Conservation (phyloP, 495 filamentous ascomycete species). For the Penicillium fimorum region DNA sequence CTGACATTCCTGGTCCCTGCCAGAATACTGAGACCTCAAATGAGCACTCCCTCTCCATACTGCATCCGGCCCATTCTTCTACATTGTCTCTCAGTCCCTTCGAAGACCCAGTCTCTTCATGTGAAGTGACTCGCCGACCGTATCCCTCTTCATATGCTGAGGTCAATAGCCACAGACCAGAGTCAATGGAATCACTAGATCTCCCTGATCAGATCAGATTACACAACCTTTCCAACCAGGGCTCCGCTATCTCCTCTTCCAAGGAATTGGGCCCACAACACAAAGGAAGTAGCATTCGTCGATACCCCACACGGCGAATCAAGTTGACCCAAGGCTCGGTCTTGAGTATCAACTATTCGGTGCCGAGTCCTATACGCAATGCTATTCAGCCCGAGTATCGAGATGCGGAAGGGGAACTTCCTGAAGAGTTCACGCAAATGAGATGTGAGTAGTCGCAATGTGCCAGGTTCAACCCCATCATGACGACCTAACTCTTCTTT, state of each 20-base stretch:
- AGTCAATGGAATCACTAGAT: slow-evolving; percentile 1
- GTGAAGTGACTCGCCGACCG: background rate
- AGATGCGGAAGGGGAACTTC: slow-evolving; percentile 75
- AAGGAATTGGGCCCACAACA: slow-evolving; percentile 1
- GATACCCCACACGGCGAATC: slow-evolving; percentile 91
- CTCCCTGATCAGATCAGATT: slow-evolving; percentile 8
- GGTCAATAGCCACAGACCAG: background rate
- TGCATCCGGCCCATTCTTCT: background rate
- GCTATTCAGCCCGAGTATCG: slow-evolving; percentile 88
- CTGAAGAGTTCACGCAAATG: slow-evolving; percentile 96
- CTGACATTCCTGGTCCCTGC: background rate
- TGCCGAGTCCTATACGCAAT: slow-evolving; percentile 95
- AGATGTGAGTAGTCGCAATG: slow-evolving; percentile 57
- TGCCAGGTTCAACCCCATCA: background rate
- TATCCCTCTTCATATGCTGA: background rate
- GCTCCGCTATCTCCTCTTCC: slow-evolving; percentile 8
- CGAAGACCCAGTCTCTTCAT: background rate
- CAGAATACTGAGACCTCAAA: background rate
- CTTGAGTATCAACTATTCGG: slow-evolving; percentile 94
- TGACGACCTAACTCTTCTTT: background rate
- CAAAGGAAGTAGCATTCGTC: slow-evolving; percentile 45
- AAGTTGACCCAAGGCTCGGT: slow-evolving; percentile 93
- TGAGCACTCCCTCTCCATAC: background rate
- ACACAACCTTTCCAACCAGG: slow-evolving; percentile 5
- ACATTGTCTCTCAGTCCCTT: background rate